Evolutionary conservation across 352 stramenopile genomes (phyloP).

Genomic region (Globisporangium megalacanthum): DNA sequence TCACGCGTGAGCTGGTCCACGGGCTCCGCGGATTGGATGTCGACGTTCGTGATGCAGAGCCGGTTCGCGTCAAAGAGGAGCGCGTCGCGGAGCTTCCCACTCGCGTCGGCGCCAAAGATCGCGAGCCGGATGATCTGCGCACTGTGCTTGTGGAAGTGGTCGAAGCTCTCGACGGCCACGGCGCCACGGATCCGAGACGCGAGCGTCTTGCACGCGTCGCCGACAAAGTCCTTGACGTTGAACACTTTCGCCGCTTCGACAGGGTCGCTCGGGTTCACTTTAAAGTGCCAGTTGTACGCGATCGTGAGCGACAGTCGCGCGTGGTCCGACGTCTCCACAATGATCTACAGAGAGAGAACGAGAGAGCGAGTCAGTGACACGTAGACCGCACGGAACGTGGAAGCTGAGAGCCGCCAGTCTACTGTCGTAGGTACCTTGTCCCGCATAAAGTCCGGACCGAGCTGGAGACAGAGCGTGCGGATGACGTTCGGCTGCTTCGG

Average conservation of each 20-base stretch:
- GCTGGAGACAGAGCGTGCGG: constrained; percentile 69
- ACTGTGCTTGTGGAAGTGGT: constrained; percentile 84
- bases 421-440: constrained; percentile 30
- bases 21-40: constrained; percentile 74
- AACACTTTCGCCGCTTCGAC: constrained; percentile 66
- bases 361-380: not conserved
- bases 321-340: constrained; percentile 79
- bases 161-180: constrained; percentile 66
- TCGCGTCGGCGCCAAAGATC: constrained; percentile 67
- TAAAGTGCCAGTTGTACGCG: constrained; percentile 83
- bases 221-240: constrained; percentile 78
- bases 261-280: constrained; percentile 44
- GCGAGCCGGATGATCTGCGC: constrained; percentile 74
- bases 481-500: constrained; percentile 79
- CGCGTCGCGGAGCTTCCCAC: constrained; percentile 42
- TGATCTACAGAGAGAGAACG: constrained; percentile 28
- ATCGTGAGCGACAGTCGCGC: constrained; percentile 69
- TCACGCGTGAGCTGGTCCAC: constrained; percentile 68
- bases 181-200: constrained; percentile 70
- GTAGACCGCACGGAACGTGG: no score
- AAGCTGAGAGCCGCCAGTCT: not conserved
- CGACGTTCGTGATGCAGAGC: constrained; percentile 77
- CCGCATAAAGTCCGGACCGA: constrained; percentile 80
- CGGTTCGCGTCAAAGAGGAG: constrained; percentile 72
- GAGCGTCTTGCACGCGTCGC: constrained; percentile 77